Conservation (phyloP, 2,329 filamentous ascomycete species). For the Aspergillus fructus region DNA sequence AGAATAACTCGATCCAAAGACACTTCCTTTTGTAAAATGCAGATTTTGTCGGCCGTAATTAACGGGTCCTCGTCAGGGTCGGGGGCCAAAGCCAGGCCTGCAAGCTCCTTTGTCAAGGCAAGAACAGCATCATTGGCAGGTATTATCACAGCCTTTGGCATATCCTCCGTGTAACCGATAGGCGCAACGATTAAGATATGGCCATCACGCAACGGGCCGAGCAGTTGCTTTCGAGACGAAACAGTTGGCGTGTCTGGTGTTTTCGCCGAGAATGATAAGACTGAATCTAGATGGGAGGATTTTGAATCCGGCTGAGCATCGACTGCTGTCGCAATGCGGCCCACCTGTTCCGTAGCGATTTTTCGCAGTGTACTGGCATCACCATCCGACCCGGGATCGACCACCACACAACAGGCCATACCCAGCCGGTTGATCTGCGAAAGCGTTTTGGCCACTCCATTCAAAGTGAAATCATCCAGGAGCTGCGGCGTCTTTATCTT, state of each 20-base stretch:
- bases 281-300: conserved; percentile 66
- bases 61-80: conserved; percentile 46
- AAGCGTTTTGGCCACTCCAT: conserved; percentile 78
- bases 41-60: conserved; percentile 39
- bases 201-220: conserved; percentile 65
- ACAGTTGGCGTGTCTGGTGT: conserved; percentile 35
- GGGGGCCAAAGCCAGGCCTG: conserved; percentile 58
- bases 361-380: conserved; percentile 40
- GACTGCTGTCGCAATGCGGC: conserved; percentile 72
- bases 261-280: conserved; percentile 43
- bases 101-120: conserved; percentile 73
- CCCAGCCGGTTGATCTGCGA: conserved; percentile 81
- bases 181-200: conserved; percentile 70
- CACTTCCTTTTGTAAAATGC: conserved; percentile 51
- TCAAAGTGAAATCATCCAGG: conserved; percentile 66
- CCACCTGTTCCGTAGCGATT: conserved; percentile 62
- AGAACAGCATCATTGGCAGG: conserved; percentile 66
- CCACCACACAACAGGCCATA: conserved; percentile 75
- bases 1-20: conserved; percentile 83
- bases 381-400: conserved; percentile 64
- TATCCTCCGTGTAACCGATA: conserved; percentile 58
- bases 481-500: conserved; percentile 75
- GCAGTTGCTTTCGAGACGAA: conserved; percentile 54
- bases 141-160: conserved; percentile 49
- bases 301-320: conserved; percentile 67